These are phyloP conservation scores for Cynanchum wilfordii DNA, from an alignment of 257 asterid genomes.

Conservation along the genomic window DNA sequence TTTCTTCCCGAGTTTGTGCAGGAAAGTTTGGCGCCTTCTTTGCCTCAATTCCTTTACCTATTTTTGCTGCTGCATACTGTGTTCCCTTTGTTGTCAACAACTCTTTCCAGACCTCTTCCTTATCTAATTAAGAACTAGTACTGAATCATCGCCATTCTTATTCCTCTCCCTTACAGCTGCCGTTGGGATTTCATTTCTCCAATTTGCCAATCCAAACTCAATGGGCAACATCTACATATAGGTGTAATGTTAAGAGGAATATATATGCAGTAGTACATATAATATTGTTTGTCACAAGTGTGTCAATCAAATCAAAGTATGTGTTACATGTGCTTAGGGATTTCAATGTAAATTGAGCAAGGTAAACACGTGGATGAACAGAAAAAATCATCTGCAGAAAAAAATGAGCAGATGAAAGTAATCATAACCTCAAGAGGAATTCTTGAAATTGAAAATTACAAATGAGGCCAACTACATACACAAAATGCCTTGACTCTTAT, in stretches of 20 bases:
- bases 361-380: background rate
- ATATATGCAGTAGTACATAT: background rate
- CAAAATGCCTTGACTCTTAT: background rate
- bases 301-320: background rate
- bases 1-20: constrained; percentile 11
- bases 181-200: constrained; percentile 71
- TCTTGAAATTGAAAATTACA: background rate
- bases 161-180: constrained; percentile 58
- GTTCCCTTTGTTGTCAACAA: background rate
- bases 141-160: background rate
- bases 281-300: background rate
- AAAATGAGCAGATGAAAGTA: background rate
- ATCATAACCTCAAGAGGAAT: background rate
- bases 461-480: background rate
- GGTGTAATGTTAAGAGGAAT: background rate
- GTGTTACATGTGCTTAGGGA: background rate
- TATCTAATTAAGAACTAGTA: constrained; percentile 2
- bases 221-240: constrained; percentile 77
- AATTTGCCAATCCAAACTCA: constrained; percentile 86
- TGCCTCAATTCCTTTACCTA: constrained; percentile 88
- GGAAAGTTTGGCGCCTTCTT: constrained; percentile 97
- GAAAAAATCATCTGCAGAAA: background rate
- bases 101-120: too few relatives aligned
- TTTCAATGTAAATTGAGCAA: background rate
- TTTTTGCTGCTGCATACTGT: constrained; percentile 92